Evolutionary conservation across 2,329 filamentous ascomycete genomes (phyloP), one percentile per base, ranked within the genome.

Genomic region (Neofusicoccum sp.): DNA sequence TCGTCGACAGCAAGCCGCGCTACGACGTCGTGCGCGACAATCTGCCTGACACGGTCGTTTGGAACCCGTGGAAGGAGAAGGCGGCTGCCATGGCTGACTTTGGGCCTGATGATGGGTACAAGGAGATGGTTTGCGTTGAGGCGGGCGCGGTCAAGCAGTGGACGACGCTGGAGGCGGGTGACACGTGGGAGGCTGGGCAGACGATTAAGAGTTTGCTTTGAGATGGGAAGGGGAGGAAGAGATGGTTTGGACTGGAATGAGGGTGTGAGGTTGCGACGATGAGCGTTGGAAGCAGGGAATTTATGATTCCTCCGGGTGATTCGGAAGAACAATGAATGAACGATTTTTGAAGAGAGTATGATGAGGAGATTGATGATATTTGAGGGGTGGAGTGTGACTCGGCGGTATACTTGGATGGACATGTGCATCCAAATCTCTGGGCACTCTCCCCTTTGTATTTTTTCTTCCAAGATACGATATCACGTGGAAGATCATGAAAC

Each of bases 1-100:
- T 80, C 14, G 86, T 90, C 68, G 82, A 77, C 53, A 87, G 85
- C 63, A 83, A 83, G 38, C 80, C 86, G 12, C 79, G 83, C 54
- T 92, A 89, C 78, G 86, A 87, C 62, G 82, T 98, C 60, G 85
- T 89, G 41, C 86, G 95, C 63, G 91, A 97, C 76, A 93, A 91
- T 66, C 82, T 99, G 66, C 84, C 85, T 64, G 91, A 98, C 67
- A 87, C 95, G 14, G 93, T 97, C 1, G 89, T 98, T 31, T 99
- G 95, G 95, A 99, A 99, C 77, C 95, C 95, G 1, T 97, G 93
- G 92, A 82, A 83, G 41, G 90, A 93, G 65, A 96, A 96, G 80
- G 86, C 90, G 1, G 85, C 86, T 68, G 83, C 83, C 4, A 96
- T 96, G 78, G 86, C 80, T 57, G 95, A 99, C 75, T 97, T 98